Base-by-base conservation (phyloP, 78 protist species). In the Planoprotostelium fungivorum region DNA sequence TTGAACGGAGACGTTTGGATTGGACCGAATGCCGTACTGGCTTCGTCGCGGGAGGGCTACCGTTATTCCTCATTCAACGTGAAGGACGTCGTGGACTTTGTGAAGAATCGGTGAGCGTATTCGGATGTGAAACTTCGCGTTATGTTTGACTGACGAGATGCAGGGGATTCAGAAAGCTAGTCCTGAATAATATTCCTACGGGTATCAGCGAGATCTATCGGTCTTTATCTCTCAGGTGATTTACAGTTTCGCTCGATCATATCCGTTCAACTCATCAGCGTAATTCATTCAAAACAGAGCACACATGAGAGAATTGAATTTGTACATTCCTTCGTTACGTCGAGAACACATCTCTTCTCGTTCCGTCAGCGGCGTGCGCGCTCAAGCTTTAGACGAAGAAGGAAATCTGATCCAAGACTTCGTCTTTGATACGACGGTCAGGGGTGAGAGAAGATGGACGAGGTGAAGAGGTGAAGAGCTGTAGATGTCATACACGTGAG, bases 1-100 rank as follows among this genome's bases (percentile, higher is more conserved):
- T 86, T 90, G 28, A 88, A 92, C 63, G 96, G 96, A 28, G 87
- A 89, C 1, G 37, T 94, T 28, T 86, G 89, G 91, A 63, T 94
- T 23, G 96, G 96, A 25, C 96, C 96, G 25, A 92, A 91, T 91
- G 96, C 96, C 0, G 96, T 94, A 1, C n/a, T 92, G 31, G 92
- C 96, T 1, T 63, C 86, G 5, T 31, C 86, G 5, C 84, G 96
- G 37, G 91, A 94, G 38, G 96, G 96, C 0, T 94, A 94, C 73
- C 37, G 25, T 0, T 91, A 85, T 25, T 36, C 35, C 36, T 88
- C 89, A 38, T 29, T 91, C 1, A 89, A 85, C 23, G 0, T 87
- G 28, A 1, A 87, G 29, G 96, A 94, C 31, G 16, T 85, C 10
- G 38, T 1, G 0, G 94, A 91, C 16, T 1, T 88, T 1, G 0